Base-by-base conservation (phyloP, 1,139 yeast genomes). In the Petasospora rhodanensis region DNA sequence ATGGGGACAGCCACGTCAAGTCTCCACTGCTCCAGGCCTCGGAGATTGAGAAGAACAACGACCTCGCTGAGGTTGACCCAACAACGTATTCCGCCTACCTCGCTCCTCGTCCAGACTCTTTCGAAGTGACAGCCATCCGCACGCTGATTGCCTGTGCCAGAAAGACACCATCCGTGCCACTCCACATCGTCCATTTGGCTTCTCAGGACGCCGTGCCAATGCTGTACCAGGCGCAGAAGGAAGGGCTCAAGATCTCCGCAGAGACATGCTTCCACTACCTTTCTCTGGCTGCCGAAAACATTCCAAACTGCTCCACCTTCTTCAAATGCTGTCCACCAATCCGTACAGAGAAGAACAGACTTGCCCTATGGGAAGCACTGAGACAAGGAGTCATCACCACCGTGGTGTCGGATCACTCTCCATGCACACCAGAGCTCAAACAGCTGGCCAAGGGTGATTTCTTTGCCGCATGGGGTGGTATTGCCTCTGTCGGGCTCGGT, bases 401-500 rank as follows among this genome's bases (percentile, higher is more conserved):
- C 2, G 93, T 87, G 9, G 96, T 89, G 3, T 82, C 94, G 11
- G 97, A 89, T 55, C 97, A 89, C 61, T 85, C 95, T 3, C 97
- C 96, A 6, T 89, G 97, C 60, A 85, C 95, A 0, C 95, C 96
- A 0, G 86, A 85, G 42, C 65, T 89, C 49, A 89, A 87, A 56
- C 81, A 82, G 16, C 65, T 87, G 37, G 82, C 78, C 18, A 70
- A 75, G 37, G 96, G 96, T 30, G 95, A 89, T 55, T 89, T 87
- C 56, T 77, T 86, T 56, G 73, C 77, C 29, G 95, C 96, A 3
- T 89, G 96, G 97, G 97, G 96, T 29, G 97, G 96, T n/a, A 86
- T 89, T 32, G 73, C 95, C 3, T 83, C 95, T 2, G 93, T 89
- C 18, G 97, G 97, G 0, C 74, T 87, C 32, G 96, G 96, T 0